phyloP scores from a whole-genome alignment of 2,329 filamentous ascomycete genomes.

The Fusarium praegraminearum region DNA sequence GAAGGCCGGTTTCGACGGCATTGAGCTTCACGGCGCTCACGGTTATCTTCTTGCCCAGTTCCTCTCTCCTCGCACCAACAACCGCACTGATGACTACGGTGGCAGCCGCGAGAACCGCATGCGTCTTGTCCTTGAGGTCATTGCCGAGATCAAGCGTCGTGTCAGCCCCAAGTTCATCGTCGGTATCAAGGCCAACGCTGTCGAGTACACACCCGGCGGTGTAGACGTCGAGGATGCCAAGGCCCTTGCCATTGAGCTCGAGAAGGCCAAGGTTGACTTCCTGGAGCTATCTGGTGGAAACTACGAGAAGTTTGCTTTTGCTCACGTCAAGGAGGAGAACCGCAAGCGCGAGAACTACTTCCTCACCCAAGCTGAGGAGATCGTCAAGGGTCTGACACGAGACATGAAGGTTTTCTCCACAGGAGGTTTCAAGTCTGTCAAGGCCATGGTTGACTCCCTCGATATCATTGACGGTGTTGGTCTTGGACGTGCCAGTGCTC shows the following conservation, averaged over 20 bases:
- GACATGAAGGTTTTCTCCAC: conserved; percentile 34
- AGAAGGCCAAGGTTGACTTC: conserved; percentile 64
- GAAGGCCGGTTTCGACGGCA: conserved; percentile 37
- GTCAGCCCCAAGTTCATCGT: conserved; percentile 58
- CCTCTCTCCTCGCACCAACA: conserved; percentile 57
- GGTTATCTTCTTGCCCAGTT: conserved; percentile 64
- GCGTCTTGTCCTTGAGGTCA: conserved; percentile 58
- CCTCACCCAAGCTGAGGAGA: conserved; percentile 66
- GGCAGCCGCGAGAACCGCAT: conserved; percentile 59
- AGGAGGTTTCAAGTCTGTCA: conserved; percentile 25
- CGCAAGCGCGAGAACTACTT: conserved; percentile 68
- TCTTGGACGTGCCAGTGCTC: conserved; percentile 18
- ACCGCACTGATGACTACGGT: conserved; percentile 64
- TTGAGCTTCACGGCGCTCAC: conserved; percentile 32
- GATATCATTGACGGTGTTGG: conserved; percentile 25
- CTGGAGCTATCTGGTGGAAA: conserved; percentile 71
- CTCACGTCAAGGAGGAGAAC: conserved; percentile 64
- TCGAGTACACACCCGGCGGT: conserved; percentile 65
- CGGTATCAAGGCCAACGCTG: conserved; percentile 66
- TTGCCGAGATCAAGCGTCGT: conserved; percentile 59
- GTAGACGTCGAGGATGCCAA: conserved; percentile 63
- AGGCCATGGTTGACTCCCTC: conserved; percentile 31
- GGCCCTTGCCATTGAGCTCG: conserved; percentile 59
- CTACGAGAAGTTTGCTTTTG: conserved; percentile 65
- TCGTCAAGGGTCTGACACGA: conserved; percentile 51